Evolutionary conservation across 2,329 filamentous ascomycete genomes (phyloP).

Genomic region (Colletotrichum simmondsii): DNA sequence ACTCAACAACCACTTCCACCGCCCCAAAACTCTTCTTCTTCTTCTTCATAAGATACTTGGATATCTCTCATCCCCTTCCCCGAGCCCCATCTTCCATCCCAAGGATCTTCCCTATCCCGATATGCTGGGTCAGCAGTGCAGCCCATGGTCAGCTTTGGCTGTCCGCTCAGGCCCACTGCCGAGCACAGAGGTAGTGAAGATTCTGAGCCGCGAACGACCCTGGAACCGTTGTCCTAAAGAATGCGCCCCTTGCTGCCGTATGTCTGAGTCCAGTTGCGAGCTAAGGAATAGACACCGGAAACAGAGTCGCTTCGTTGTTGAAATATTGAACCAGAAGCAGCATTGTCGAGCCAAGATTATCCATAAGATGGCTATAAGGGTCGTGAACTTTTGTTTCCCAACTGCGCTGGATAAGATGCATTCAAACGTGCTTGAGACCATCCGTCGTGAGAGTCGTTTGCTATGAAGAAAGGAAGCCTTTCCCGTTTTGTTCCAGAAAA

Average conservation of each 20-base stretch:
- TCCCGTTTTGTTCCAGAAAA: constrained; percentile 41
- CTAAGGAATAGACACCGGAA: background rate
- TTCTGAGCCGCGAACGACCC: constrained; percentile 10
- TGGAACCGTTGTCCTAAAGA: background rate
- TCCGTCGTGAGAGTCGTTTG: constrained; percentile 36
- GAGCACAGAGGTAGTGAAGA: constrained; percentile 9
- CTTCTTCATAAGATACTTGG: constrained; percentile 32
- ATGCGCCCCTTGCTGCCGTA: background rate
- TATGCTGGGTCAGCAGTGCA: background rate
- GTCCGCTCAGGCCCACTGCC: background rate
- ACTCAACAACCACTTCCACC: constrained; percentile 37
- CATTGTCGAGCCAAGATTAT: background rate
- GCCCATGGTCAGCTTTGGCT: background rate
- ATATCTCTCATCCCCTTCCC: constrained; percentile 31
- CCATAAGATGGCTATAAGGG: constrained; percentile 8
- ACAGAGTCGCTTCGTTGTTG: background rate
- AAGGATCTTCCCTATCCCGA: constrained; percentile 14
- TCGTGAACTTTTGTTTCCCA: constrained; percentile 25
- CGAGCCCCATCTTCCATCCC: constrained; percentile 18
- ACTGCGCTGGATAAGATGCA: constrained; percentile 24
- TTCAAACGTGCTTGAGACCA: constrained; percentile 31
- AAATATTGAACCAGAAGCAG: background rate
- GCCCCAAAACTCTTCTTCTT: constrained; percentile 34
- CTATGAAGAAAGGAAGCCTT: constrained; percentile 34
- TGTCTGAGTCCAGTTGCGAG: background rate